Evolutionary conservation across 169 alveolate species (phyloP).

Genomic region (Eimeria acervulina): DNA sequence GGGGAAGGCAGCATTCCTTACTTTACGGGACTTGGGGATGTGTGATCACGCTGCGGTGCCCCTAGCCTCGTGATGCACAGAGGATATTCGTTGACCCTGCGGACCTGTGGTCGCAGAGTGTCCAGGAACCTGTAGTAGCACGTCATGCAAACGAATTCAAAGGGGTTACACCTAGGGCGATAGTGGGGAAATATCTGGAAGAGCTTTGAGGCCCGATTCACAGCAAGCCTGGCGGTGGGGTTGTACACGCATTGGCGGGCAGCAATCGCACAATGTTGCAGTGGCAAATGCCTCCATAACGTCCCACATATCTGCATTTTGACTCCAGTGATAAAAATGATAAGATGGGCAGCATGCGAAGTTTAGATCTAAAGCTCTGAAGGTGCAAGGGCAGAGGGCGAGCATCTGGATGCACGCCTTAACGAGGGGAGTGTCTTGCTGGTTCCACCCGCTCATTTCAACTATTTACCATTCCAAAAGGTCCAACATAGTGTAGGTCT

Average conservation of each 20-base stretch:
- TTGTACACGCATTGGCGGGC: slow-evolving; percentile 15
- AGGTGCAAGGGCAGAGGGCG: slow-evolving; percentile 32
- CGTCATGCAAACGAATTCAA: neutral
- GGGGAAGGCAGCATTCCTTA: neutral
- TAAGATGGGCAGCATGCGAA: neutral
- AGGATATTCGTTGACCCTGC: neutral
- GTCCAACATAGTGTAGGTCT: neutral
- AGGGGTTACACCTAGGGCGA: neutral
- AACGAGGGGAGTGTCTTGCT: slow-evolving; percentile 60
- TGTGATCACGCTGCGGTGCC: slow-evolving; percentile 3
- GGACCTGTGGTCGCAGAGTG: neutral
- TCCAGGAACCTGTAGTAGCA: slow-evolving; percentile 13
- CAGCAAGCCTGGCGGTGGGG: slow-evolving; percentile 10
- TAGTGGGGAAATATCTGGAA: neutral
- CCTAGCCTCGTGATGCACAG: slow-evolving; percentile 29
- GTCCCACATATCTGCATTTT: neutral
- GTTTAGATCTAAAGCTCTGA: neutral
- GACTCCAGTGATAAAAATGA: neutral
- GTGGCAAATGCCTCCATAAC: neutral
- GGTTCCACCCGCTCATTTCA: neutral
- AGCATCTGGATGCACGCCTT: slow-evolving; percentile 45
- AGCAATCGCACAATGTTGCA: neutral
- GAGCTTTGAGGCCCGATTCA: neutral
- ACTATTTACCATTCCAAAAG: neutral
- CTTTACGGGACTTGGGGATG: neutral